Conservation (phyloP, 345 rosid genomes). For the Carallia pectinifolia region DNA sequence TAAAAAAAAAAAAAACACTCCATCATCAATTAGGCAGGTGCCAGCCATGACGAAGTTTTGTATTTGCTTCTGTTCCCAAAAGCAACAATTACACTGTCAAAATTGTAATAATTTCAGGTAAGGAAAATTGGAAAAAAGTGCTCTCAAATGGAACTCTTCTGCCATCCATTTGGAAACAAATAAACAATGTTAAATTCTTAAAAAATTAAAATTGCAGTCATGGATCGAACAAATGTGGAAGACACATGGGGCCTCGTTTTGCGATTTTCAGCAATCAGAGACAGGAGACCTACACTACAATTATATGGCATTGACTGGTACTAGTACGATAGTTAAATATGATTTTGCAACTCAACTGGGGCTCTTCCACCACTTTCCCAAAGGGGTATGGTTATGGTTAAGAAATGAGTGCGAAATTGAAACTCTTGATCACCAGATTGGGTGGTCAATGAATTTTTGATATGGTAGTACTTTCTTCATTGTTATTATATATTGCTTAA, state of each 20-base stretch:
- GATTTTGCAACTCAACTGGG: conserved; percentile 14
- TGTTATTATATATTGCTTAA: no score
- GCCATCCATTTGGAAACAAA: conserved; percentile 18
- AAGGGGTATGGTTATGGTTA: conserved; percentile 53
- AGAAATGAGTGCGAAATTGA: conserved; percentile 26
- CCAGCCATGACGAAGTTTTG: no score
- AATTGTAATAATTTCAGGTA: conserved; percentile 14
- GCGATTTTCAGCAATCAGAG: conserved; percentile 18
- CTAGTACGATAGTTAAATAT: conserved; percentile 11
- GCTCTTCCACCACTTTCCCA: conserved; percentile 50
- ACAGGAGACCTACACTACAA: no score
- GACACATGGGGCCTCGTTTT: conserved; percentile 49
- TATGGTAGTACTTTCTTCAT: no score
- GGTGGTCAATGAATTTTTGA: no score
- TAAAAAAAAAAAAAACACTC: no score
- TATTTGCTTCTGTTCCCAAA: no score
- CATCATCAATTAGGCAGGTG: no score
- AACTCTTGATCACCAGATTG: conserved; percentile 3
- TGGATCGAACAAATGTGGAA: conserved; percentile 36
- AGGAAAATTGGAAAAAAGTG: conserved; percentile 1
- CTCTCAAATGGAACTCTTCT: conserved; percentile 7
- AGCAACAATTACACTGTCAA: no score
- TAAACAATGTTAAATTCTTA: no score
- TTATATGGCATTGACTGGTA: background rate
- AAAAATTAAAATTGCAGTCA: no score